These are phyloP conservation scores for Coniochaeta sp. DNA, from an alignment of 2,329 filamentous ascomycete genomes.

Conservation along the genomic window DNA sequence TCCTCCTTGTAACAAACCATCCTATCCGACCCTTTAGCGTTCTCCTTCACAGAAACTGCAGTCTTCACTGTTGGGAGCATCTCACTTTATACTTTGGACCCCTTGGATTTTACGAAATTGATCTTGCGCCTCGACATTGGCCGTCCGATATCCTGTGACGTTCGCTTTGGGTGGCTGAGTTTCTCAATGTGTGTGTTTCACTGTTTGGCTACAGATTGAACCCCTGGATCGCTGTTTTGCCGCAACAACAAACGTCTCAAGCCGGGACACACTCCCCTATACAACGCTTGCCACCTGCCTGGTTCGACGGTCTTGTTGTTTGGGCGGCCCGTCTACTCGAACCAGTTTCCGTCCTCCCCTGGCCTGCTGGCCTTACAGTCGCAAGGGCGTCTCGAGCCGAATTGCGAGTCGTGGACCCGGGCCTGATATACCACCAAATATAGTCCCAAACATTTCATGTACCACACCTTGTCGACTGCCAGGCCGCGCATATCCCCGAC, in stretches of 20 bases:
- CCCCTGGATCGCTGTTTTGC: background rate
- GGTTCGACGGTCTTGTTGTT: background rate
- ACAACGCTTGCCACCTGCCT: background rate
- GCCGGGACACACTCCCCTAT: background rate
- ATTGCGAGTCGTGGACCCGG: background rate
- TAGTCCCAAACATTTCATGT: conserved; percentile 2
- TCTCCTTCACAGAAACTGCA: background rate
- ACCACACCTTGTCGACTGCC: background rate
- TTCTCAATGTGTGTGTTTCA: background rate
- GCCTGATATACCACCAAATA: background rate
- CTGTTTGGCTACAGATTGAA: background rate
- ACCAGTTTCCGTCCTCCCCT: background rate
- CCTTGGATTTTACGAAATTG: background rate
- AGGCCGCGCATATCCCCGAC: background rate
- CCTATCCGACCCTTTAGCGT: background rate
- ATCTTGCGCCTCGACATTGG: background rate
- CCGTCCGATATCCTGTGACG: background rate
- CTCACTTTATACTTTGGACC: background rate
- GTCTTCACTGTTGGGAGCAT: background rate
- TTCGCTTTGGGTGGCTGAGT: background rate
- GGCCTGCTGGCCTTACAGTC: background rate
- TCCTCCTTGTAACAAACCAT: background rate
- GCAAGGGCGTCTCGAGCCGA: conserved; percentile 1
- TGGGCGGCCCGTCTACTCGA: background rate
- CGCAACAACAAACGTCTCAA: conserved; percentile 2